Percentiles rank a stretch among this genome's conserved stretches.
These are phyloP conservation scores for Pterocarpus santalinus DNA, from an alignment of 306 rosid species.

Conservation along the genomic window DNA sequence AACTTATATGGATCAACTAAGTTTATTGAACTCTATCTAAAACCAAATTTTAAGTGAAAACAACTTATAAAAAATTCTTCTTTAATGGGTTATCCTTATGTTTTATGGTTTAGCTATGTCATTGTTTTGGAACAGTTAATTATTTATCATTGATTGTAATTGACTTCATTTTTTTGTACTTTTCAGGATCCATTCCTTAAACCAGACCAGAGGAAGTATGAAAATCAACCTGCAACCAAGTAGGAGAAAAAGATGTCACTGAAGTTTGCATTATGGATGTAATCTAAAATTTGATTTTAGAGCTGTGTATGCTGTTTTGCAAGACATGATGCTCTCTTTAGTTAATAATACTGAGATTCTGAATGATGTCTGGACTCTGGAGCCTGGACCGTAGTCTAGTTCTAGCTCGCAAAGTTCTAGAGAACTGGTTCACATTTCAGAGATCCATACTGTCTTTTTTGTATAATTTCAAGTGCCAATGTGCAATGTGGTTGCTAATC, in stretches of 20 bases:
- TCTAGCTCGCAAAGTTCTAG: constrained; percentile 28
- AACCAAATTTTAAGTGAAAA: background rate
- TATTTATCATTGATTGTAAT: constrained; percentile 24
- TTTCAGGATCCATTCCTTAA: constrained; percentile 76
- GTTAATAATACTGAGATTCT: constrained; percentile 51
- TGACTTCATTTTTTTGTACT: constrained; percentile 17
- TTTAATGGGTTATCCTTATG: constrained; percentile 6
- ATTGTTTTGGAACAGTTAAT: background rate
- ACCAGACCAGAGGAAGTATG: constrained; percentile 51
- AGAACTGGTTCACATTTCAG: constrained; percentile 31
- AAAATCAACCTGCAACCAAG: constrained; percentile 54
- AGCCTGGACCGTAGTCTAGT: constrained; percentile 18
- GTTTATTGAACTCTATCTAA: constrained; percentile 1
- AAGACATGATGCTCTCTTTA: constrained; percentile 39
- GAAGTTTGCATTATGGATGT: constrained; percentile 40
- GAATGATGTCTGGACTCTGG: constrained; percentile 38
- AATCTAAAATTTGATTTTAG: constrained; percentile 33
- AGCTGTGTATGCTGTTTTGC: constrained; percentile 41
- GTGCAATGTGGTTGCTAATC: constrained; percentile 35
- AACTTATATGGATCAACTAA: background rate
- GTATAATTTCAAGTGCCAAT: constrained; percentile 44
- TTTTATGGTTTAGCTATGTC: background rate
- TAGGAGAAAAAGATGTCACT: constrained; percentile 42
- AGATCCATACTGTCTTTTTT: constrained; percentile 28
- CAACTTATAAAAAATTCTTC: background rate